Base-by-base conservation (phyloP, 2,329 filamentous ascomycete genomes). In the Sporothrix mexicana region DNA sequence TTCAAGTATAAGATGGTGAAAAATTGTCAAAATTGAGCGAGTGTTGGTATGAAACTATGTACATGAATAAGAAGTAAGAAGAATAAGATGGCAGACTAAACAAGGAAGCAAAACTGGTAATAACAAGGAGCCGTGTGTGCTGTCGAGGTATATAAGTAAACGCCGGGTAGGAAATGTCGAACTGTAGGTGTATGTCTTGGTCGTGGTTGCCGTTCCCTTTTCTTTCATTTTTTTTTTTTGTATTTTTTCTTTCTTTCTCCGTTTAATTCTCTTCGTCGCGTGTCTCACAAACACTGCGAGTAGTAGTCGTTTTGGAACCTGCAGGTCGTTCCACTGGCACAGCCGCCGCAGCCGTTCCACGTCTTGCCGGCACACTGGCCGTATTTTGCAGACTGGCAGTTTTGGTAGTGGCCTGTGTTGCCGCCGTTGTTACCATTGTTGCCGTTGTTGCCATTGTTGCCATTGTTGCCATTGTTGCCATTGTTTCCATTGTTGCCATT, bases 301-400 rank as follows among this genome's bases (percentile, higher is more conserved):
- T 82, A 81, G 74, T 79, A 82, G 55, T 80, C 78, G 76, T 81
- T 82, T 64, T 77, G 75, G 57, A 74, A 76, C 57, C 76, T 74
- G 76, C 82, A 83, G 15, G 80, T 79, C 61, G 76, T 79, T 2
- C 81, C 81, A 2, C 78, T 66, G 4, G 78, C 77, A 72, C 82
- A 83, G 12, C 75, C 74, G 30, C 77, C 79, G 72, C 81, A 79
- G 8, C 82, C 81, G 7, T 77, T 80, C 78, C 78, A 83, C 69
- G 76, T 78, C 73, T 79, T 80, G 47, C 82, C 82, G 20, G 79
- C 80, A 71, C 81, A 82, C 77, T 82, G 81, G n/a, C 78, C 80
- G 72, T 80, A 83, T 74, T 79, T 77, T 61, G 76, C 74, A 20
- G 78, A 75, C 51, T 72, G 64, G 66, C 78, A 79, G n/a, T 70